Percentiles rank a stretch among this genome's conserved stretches.
Conservation (phyloP, 2,329 filamentous ascomycete species). For the Westerdykella aurantiaca region DNA sequence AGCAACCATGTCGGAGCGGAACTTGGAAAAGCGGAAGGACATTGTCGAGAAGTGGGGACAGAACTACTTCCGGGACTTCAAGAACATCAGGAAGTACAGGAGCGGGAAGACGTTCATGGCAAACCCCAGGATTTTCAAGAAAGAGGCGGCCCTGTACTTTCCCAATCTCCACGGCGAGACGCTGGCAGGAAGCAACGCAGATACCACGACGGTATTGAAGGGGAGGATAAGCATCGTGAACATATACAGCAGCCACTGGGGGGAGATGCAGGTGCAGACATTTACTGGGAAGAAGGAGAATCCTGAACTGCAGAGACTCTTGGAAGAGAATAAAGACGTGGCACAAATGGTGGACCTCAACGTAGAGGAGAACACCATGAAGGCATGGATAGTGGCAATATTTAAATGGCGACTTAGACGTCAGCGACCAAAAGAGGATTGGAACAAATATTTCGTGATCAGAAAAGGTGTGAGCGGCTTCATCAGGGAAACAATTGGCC, state of each 20-base stretch:
- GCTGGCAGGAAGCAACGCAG: slow-evolving; percentile 46
- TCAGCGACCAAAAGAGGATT: slow-evolving; percentile 46
- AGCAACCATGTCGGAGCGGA: slow-evolving; percentile 39
- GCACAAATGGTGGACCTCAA: slow-evolving; percentile 84
- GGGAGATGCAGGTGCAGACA: slow-evolving; percentile 67
- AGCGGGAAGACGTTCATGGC: slow-evolving; percentile 89
- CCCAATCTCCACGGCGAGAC: slow-evolving; percentile 84
- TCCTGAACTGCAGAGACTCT: slow-evolving; percentile 58
- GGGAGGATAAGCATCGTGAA: slow-evolving; percentile 73
- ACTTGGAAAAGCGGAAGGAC: slow-evolving; percentile 67
- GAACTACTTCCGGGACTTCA: slow-evolving; percentile 95
- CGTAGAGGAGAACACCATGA: slow-evolving; percentile 71
- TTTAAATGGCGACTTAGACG: slow-evolving; percentile 50
- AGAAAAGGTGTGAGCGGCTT: slow-evolving; percentile 51
- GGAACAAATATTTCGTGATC: slow-evolving; percentile 56
- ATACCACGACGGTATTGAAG: slow-evolving; percentile 70
- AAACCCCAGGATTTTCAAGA: slow-evolving; percentile 76
- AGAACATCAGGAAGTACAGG: slow-evolving; percentile 66
- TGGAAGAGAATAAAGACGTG: slow-evolving; percentile 49
- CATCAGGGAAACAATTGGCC: slow-evolving; percentile 54
- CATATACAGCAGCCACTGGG: slow-evolving; percentile 81
- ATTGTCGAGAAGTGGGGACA: slow-evolving; percentile 72
- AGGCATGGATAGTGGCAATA: slow-evolving; percentile 51
- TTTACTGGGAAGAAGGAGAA: slow-evolving; percentile 63
- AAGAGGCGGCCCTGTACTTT: slow-evolving; percentile 80